Evolutionary conservation across 441 rosid species (phyloP).

Genomic region (Euphorbia schlechtendalii): DNA sequence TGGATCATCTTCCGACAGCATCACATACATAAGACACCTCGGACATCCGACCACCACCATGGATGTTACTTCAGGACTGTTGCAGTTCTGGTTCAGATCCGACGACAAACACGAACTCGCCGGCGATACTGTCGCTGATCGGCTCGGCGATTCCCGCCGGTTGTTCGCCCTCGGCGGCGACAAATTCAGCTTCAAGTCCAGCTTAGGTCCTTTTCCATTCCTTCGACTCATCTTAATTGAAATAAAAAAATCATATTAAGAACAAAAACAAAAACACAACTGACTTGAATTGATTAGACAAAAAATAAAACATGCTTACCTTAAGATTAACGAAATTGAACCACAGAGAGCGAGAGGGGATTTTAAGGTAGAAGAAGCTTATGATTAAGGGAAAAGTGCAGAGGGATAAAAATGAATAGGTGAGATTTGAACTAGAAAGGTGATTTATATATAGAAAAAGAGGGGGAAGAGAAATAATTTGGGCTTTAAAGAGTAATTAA

Average conservation of each 20-base stretch:
- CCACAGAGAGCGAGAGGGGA: neutral
- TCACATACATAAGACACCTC: constrained; percentile 92
- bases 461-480: constrained; percentile 36
- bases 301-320: no score
- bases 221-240: constrained; percentile 54
- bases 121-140: constrained; percentile 61
- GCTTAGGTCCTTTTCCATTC: constrained; percentile 48
- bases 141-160: constrained; percentile 44
- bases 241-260: no score
- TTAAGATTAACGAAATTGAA: no score
- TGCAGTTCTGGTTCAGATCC: constrained; percentile 59
- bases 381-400: neutral
- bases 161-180: constrained; percentile 62
- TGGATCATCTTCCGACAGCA: constrained; percentile 89
- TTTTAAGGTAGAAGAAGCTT: constrained; percentile 14
- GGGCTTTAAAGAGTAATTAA: constrained; percentile 60
- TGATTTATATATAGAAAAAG: constrained; percentile 44
- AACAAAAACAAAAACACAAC: no score
- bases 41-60: constrained; percentile 97
- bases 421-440: constrained; percentile 37
- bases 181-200: constrained; percentile 84
- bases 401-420: constrained; percentile 15
- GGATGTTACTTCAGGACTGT: constrained; percentile 79
- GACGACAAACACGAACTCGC: constrained; percentile 90
- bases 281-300: no score